Conservation (phyloP, 1,139 yeast species). For the Hyphopichia fennica region DNA sequence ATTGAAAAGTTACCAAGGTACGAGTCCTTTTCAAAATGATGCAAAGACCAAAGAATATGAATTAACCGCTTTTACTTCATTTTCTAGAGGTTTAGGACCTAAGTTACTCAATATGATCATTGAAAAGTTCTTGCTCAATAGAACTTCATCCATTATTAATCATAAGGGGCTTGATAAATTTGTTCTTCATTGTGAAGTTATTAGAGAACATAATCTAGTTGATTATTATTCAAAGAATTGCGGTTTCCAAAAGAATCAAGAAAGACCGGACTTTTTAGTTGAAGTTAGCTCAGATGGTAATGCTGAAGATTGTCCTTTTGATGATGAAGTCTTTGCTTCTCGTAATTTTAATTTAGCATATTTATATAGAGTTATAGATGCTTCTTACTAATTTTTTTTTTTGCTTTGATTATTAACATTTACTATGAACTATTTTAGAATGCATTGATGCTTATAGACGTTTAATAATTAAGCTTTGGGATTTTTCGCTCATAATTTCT, state of each 20-base stretch:
- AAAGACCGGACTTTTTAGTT: slow-evolving; percentile 22
- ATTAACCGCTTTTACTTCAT: slow-evolving; percentile 56
- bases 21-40: slow-evolving; percentile 1
- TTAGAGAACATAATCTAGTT: slow-evolving; percentile 51
- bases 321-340: slow-evolving; percentile 30
- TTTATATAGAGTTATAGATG: slow-evolving; percentile 19
- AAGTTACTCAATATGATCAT: slow-evolving; percentile 28
- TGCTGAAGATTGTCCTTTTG: slow-evolving; percentile 20
- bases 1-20: slow-evolving; percentile 25
- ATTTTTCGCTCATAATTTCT: not conserved
- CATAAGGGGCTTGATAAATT: slow-evolving; percentile 10
- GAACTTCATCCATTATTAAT: not conserved
- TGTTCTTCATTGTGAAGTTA: slow-evolving; percentile 39
- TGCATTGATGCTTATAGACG: too few relatives aligned
- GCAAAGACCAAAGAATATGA: slow-evolving; percentile 25
- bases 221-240: slow-evolving; percentile 43
- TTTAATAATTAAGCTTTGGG: not conserved
- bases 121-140: slow-evolving; percentile 12
- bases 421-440: too few relatives aligned
- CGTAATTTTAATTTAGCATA: slow-evolving; percentile 35
- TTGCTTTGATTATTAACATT: too few relatives aligned
- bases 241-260: slow-evolving; percentile 31
- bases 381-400: not conserved
- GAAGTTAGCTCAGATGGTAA: slow-evolving; percentile 12
- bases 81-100: slow-evolving; percentile 41